phyloP scores from a whole-genome alignment of 441 rosid genomes.

The Breynia disticha region DNA sequence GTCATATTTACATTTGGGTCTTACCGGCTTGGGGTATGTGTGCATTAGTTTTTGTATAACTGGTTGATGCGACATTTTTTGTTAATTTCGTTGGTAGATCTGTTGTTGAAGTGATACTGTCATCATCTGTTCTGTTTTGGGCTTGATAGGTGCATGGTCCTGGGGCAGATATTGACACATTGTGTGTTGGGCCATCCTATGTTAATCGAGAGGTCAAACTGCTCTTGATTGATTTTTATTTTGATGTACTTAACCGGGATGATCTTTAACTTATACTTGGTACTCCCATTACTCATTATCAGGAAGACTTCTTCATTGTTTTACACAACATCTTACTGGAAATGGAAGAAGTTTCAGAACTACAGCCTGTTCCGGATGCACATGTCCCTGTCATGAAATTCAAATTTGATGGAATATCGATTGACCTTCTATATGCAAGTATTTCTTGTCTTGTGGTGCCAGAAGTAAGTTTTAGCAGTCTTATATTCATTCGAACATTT shows the following conservation, averaged over 20 bases:
- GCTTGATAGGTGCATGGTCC: conserved; percentile 57
- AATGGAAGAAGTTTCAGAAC: conserved; percentile 55
- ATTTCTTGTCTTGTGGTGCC: conserved; percentile 46
- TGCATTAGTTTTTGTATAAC: background rate
- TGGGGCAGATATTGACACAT: conserved; percentile 56
- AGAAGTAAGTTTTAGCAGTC: conserved; percentile 27
- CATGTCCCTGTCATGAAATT: conserved; percentile 79
- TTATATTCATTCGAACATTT: too few relatives aligned
- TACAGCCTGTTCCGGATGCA: conserved; percentile 68
- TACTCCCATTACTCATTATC: conserved; percentile 1
- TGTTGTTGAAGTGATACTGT: background rate
- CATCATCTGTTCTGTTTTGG: background rate
- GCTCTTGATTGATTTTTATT: background rate
- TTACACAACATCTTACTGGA: conserved; percentile 44
- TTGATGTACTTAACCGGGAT: background rate
- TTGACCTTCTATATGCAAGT: conserved; percentile 69
- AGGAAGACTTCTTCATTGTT: conserved; percentile 54
- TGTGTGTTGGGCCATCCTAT: conserved; percentile 68
- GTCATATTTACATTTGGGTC: conserved; percentile 62
- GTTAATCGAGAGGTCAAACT: conserved; percentile 48
- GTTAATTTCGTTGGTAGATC: background rate
- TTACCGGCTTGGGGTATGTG: conserved; percentile 50
- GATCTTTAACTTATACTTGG: background rate
- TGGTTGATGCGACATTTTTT: background rate
- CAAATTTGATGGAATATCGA: conserved; percentile 52